These are phyloP conservation scores for Candida golubevii DNA, from an alignment of 805 yeast genomes.

Conservation along the genomic window DNA sequence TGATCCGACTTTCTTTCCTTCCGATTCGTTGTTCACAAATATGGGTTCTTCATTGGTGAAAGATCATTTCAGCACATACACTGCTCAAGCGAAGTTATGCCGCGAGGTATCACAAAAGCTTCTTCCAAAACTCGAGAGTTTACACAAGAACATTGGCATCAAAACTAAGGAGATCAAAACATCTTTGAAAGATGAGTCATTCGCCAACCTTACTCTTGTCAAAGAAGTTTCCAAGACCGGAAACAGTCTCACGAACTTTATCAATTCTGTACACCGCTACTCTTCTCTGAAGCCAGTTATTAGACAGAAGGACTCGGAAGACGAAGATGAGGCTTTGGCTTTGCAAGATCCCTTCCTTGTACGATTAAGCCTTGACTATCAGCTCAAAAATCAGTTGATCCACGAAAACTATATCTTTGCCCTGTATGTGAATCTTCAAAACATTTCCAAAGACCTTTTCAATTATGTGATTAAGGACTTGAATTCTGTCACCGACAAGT, in stretches of 20 bases:
- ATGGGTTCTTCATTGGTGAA: conserved; percentile 31
- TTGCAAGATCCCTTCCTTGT: conserved; percentile 40
- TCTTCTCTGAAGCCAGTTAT: conserved; percentile 30
- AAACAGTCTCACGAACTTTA: conserved; percentile 38
- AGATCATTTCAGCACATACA: conserved; percentile 30
- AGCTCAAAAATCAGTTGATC: conserved; percentile 37
- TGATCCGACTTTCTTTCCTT: conserved; percentile 23
- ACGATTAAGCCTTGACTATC: conserved; percentile 37
- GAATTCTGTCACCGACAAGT: conserved; percentile 27
- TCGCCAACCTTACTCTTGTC: conserved; percentile 32
- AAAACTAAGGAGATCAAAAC: conserved; percentile 41
- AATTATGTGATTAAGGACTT: conserved; percentile 37
- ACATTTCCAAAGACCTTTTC: conserved; percentile 36
- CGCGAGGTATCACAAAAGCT: conserved; percentile 31
- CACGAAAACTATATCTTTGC: conserved; percentile 41
- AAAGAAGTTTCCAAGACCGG: conserved; percentile 57
- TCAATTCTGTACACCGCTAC: conserved; percentile 31
- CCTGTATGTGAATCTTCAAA: conserved; percentile 38
- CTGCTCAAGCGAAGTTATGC: conserved; percentile 24
- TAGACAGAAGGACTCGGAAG: conserved; percentile 21
- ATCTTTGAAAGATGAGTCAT: conserved; percentile 37
- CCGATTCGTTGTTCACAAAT: conserved; percentile 22
- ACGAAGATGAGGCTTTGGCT: conserved; percentile 24
- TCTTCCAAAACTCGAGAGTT: conserved; percentile 34
- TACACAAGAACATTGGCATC: conserved; percentile 30